Conservation (phyloP, 176 grass and related monocot genomes). For the Saccharum officinarum region DNA sequence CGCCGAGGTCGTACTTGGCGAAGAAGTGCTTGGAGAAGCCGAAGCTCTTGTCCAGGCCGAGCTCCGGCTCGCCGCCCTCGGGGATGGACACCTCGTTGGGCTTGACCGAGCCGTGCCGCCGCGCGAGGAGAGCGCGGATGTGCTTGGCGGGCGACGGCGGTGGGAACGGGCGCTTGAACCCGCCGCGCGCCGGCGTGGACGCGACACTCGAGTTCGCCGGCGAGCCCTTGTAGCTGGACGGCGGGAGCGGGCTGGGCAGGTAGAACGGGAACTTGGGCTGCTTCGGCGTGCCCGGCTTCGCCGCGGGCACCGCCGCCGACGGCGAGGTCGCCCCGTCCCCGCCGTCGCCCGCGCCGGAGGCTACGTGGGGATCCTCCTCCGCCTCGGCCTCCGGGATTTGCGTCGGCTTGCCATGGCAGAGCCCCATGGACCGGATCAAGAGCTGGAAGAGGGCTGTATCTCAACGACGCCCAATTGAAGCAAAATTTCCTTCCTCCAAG, state of each 20-base stretch:
- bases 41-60: constrained; percentile 92
- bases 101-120: constrained; percentile 89
- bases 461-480: constrained; percentile 34
- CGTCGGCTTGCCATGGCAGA: constrained; percentile 77
- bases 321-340: constrained; percentile 32
- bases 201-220: constrained; percentile 91
- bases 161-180: constrained; percentile 91
- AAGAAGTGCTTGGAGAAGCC: constrained; percentile 97
- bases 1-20: constrained; percentile 89
- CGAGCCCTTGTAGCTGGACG: constrained; percentile 84
- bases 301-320: constrained; percentile 32
- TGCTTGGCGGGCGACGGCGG: constrained; percentile 99
- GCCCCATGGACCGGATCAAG: constrained; percentile 72
- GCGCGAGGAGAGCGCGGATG: constrained; percentile 90
- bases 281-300: constrained; percentile 69
- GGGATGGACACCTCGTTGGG: constrained; percentile 95
- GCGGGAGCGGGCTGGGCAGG: constrained; percentile 87
- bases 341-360: constrained; percentile 30
- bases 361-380: constrained; percentile 44
- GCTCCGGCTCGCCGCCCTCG: constrained; percentile 79
- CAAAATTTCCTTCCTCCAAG: constrained; percentile 15
- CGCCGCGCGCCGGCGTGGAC: constrained; percentile 68
- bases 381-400: constrained; percentile 56
- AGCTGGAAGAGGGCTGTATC: constrained; percentile 21
- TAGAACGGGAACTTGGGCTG: constrained; percentile 95